Conservation (phyloP, 2,329 filamentous ascomycete genomes). For the Pleoardoris graminearum region DNA sequence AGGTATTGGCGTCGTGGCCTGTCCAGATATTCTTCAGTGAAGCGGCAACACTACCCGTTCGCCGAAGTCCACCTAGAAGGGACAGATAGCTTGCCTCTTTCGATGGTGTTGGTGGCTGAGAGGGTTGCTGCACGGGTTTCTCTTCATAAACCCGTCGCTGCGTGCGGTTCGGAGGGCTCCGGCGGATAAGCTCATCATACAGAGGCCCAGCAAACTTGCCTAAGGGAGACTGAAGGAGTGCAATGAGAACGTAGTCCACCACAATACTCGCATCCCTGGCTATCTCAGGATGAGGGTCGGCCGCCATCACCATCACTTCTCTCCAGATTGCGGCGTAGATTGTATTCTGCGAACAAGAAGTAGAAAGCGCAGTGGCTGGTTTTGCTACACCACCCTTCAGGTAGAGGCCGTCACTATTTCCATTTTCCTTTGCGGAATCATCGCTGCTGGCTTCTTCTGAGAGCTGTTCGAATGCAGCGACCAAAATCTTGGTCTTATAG, state of each 20-base stretch:
- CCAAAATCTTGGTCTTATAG: constrained; percentile 89
- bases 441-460: constrained; percentile 68
- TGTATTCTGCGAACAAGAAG: constrained; percentile 71
- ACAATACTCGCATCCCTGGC: constrained; percentile 82
- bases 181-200: constrained; percentile 69
- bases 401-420: constrained; percentile 31
- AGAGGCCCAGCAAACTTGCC: constrained; percentile 70
- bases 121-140: constrained; percentile 47
- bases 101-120: constrained; percentile 53
- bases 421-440: constrained; percentile 13
- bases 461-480: constrained; percentile 89
- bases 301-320: constrained; percentile 83
- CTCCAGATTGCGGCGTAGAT: constrained; percentile 96
- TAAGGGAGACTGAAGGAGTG: constrained; percentile 76
- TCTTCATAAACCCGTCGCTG: constrained; percentile 41
- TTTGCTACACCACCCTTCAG: constrained; percentile 32
- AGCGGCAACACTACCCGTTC: constrained; percentile 67
- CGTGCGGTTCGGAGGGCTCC: constrained; percentile 51
- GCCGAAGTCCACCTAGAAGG: constrained; percentile 60
- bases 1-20: constrained; percentile 35
- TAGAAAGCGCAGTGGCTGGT: constrained; percentile 14
- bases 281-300: constrained; percentile 93
- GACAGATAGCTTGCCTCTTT: constrained; percentile 62
- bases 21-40: constrained; percentile 65
- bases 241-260: constrained; percentile 80